Conservation (phyloP, 257 asterid genomes). For the Henckelia pumila region DNA sequence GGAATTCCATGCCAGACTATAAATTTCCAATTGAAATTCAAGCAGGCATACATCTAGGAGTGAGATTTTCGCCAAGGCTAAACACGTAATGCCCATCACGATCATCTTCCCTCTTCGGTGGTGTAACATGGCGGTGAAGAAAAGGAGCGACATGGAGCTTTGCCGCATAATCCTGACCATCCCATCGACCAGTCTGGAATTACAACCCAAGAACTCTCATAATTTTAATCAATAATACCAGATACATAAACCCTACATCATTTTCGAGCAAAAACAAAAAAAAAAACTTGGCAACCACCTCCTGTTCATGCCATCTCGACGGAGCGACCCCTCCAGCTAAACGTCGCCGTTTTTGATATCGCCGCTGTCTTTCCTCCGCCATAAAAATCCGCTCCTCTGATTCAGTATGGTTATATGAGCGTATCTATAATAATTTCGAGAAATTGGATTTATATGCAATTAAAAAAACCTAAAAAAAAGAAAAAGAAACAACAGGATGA, state of each 20-base stretch:
- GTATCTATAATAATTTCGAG: background rate
- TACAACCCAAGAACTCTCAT: background rate
- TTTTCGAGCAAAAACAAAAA: conserved; percentile 2
- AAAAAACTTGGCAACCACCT: conserved; percentile 30
- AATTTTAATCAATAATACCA: background rate
- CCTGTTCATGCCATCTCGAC: conserved; percentile 32
- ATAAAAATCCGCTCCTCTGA: conserved; percentile 18
- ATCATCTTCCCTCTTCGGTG: conserved; percentile 73
- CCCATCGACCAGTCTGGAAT: conserved; percentile 37
- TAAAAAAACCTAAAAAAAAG: too few species aligned
- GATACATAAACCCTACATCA: conserved; percentile 33
- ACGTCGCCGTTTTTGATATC: conserved; percentile 58
- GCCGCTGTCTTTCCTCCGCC: conserved; percentile 40
- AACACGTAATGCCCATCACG: conserved; percentile 72
- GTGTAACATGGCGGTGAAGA: conserved; percentile 49
- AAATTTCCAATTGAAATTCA: conserved; percentile 2
- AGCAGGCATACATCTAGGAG: conserved; percentile 61
- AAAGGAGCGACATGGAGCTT: conserved; percentile 33
- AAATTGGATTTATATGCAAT: background rate
- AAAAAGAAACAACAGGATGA: too few species aligned
- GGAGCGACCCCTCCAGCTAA: conserved; percentile 59
- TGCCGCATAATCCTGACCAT: conserved; percentile 37
- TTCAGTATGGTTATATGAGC: background rate
- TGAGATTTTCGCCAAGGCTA: conserved; percentile 76
- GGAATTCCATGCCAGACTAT: conserved; percentile 16